phyloP scores from a whole-genome alignment of 2,329 filamentous ascomycete species.

The Trichophyton schoenleinii region DNA sequence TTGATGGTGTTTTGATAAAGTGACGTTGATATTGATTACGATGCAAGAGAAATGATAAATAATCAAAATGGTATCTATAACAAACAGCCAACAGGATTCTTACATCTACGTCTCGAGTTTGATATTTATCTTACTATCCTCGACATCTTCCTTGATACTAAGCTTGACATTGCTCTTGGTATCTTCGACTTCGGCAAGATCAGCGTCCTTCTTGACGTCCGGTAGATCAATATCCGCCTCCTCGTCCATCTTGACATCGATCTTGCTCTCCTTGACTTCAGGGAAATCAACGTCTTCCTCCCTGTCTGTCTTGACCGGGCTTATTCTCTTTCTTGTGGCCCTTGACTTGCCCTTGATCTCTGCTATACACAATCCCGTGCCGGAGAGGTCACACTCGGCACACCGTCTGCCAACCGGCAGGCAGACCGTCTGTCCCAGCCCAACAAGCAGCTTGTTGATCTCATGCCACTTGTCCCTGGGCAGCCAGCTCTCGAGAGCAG shows the following conservation, averaged over 20 bases:
- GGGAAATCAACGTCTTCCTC: constrained; percentile 2
- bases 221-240: background rate
- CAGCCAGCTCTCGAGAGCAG: constrained; percentile 66
- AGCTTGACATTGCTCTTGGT: constrained; percentile 8
- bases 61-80: no score
- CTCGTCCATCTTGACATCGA: constrained; percentile 25
- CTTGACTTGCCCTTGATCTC: constrained; percentile 43
- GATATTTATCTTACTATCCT: constrained; percentile 12
- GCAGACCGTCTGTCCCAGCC: constrained; percentile 77
- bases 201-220: background rate
- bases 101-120: background rate
- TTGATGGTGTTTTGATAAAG: no score
- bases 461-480: constrained; percentile 78
- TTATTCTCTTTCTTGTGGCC: constrained; percentile 22
- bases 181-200: background rate
- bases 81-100: no score
- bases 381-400: constrained; percentile 71
- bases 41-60: background rate
- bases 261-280: constrained; percentile 9
- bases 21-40: background rate
- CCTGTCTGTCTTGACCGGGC: constrained; percentile 25
- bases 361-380: constrained; percentile 61
- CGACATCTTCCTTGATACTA: background rate
- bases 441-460: constrained; percentile 81
- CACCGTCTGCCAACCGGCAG: constrained; percentile 67